A percentile compares a stretch with the other conserved stretches of the same genome.
phyloP scores from a whole-genome alignment of 352 stramenopile genomes.

The Phytopythium mirpurense region DNA sequence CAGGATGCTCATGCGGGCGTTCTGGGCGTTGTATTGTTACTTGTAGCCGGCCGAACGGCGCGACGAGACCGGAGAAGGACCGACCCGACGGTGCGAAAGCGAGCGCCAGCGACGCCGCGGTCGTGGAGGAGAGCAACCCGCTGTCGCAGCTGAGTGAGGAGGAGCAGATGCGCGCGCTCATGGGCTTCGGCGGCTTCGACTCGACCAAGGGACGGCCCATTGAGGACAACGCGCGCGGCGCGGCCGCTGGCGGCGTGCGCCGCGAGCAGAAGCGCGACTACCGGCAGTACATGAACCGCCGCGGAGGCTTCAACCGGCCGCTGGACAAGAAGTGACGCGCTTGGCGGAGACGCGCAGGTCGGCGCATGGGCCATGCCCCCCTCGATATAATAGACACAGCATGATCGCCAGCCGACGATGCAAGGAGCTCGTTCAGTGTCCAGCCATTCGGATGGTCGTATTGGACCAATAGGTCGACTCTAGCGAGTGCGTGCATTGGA shows the following conservation, averaged over 20 bases:
- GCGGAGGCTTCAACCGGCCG: conserved; percentile 93
- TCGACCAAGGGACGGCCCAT: conserved; percentile 92
- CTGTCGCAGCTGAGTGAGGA: conserved; percentile 34
- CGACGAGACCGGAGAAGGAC: conserved; percentile 10
- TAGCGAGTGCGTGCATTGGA: too few relatives aligned
- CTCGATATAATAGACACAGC: too few relatives aligned
- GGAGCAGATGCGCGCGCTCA: conserved; percentile 34
- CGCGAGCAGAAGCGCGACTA: conserved; percentile 94
- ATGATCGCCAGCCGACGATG: too few relatives aligned
- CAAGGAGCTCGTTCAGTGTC: too few relatives aligned
- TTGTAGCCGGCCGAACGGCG: background rate
- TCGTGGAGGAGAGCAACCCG: conserved; percentile 12
- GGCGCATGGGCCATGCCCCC: too few relatives aligned
- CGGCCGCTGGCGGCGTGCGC: conserved; percentile 71
- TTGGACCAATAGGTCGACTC: too few relatives aligned
- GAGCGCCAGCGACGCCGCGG: background rate
- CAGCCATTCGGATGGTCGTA: too few relatives aligned
- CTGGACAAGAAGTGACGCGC: conserved; percentile 80
- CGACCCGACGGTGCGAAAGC: background rate
- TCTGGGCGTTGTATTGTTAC: too few relatives aligned
- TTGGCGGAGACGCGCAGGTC: too few relatives aligned
- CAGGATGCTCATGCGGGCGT: too few relatives aligned
- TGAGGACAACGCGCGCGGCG: conserved; percentile 87
- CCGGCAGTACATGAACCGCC: conserved; percentile 97
- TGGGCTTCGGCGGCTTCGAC: conserved; percentile 71